These are phyloP conservation scores for Spergularia marina DNA, from an alignment of 148 eudicot genomes.

Conservation along the genomic window DNA sequence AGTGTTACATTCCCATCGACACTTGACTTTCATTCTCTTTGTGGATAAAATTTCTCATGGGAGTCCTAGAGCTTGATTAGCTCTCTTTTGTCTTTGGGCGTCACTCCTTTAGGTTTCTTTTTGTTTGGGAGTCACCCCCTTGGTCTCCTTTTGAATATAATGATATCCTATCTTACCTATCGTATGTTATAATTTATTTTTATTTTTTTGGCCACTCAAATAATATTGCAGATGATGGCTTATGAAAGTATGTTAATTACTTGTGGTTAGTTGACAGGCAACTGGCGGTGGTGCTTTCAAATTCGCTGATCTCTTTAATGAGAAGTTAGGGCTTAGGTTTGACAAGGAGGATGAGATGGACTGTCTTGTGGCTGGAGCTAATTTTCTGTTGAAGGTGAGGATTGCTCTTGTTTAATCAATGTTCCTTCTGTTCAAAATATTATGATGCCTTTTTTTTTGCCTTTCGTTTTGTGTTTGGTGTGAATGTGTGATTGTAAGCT, in stretches of 20 bases:
- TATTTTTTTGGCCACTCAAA: not conserved
- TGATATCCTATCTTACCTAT: no score
- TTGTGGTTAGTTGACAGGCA: constrained; percentile 57
- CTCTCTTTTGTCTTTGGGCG: no score
- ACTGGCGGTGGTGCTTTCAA: constrained; percentile 96
- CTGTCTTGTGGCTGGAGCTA: constrained; percentile 83
- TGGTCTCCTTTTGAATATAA: no score
- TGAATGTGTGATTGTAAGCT: not conserved
- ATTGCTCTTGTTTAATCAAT: constrained; percentile 1
- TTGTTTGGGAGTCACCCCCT: no score
- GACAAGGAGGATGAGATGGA: constrained; percentile 97
- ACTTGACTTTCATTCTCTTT: no score
- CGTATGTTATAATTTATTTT: not conserved
- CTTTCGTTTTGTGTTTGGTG: not conserved
- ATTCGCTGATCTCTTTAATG: constrained; percentile 76
- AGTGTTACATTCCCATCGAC: no score
- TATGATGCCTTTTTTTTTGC: not conserved
- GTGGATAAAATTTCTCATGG: no score
- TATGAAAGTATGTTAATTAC: constrained; percentile 19
- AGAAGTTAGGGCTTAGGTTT: constrained; percentile 66
- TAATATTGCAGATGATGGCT: constrained; percentile 1
- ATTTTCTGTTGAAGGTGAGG: constrained; percentile 82
- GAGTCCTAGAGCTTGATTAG: no score
- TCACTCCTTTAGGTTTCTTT: no score
- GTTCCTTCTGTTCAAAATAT: not conserved